These are phyloP conservation scores for Xylariaceae sp. DNA, from an alignment of 2,329 filamentous ascomycete genomes.

Conservation along the genomic window DNA sequence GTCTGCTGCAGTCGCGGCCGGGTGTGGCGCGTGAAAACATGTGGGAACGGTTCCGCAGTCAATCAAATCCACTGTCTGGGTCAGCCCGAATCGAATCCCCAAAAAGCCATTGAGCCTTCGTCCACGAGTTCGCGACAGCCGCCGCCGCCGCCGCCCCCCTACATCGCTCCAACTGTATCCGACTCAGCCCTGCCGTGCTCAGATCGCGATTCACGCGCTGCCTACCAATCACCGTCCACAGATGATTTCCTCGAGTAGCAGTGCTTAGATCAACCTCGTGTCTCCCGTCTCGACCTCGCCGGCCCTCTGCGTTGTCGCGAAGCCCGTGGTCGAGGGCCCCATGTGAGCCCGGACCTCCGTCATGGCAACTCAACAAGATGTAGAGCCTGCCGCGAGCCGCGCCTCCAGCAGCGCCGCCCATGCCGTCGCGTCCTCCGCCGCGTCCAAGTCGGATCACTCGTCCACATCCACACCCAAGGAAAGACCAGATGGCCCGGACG, in stretches of 20 bases:
- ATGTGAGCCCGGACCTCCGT: slow-evolving; percentile 11
- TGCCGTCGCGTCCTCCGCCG: slow-evolving; percentile 11
- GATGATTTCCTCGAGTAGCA: too few relatives aligned
- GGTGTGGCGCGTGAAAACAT: slow-evolving; percentile 10
- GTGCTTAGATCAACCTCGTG: too few relatives aligned
- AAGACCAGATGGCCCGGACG: slow-evolving; percentile 23
- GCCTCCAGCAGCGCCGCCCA: slow-evolving; percentile 13
- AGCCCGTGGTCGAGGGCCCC: too few relatives aligned
- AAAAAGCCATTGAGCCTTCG: too few relatives aligned
- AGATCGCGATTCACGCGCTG: too few relatives aligned
- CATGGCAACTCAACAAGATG: slow-evolving; percentile 25
- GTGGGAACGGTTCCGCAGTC: slow-evolving; percentile 3
- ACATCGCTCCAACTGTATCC: too few relatives aligned
- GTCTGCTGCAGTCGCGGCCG: not conserved
- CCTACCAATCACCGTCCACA: too few relatives aligned
- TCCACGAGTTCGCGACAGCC: too few relatives aligned
- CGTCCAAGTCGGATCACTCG: slow-evolving; percentile 22
- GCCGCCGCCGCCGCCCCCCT: too few relatives aligned
- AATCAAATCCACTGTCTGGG: slow-evolving; percentile 1
- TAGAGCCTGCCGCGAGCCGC: slow-evolving; percentile 16
- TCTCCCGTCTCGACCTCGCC: too few relatives aligned
- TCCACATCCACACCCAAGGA: slow-evolving; percentile 22
- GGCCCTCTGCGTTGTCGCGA: slow-evolving; percentile 4
- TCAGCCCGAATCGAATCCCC: not conserved
- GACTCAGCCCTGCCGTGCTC: too few relatives aligned